Percentiles rank a stretch among this genome's conserved stretches.
Evolutionary conservation across 176 grass and related monocot species (phyloP).

Genomic region (Eragrostis curvula): DNA sequence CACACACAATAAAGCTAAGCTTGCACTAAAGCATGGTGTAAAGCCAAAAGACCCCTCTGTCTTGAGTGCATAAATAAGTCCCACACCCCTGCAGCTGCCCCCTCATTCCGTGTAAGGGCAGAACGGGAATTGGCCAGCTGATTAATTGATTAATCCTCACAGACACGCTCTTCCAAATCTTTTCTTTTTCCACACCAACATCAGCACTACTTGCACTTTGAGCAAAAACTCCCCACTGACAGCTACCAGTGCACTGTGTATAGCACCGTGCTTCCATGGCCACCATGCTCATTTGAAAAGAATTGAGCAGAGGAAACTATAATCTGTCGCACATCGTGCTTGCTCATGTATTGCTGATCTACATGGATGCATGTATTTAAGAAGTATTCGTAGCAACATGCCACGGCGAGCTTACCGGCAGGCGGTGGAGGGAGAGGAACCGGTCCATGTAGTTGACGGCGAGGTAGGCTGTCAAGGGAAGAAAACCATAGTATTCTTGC

Average conservation of each 20-base stretch:
- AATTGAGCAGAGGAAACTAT: constrained; percentile 18
- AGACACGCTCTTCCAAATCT: constrained; percentile 47
- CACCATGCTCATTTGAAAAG: constrained; percentile 3
- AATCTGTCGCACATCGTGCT: constrained; percentile 4
- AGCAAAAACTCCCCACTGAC: constrained; percentile 40
- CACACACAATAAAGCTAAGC: constrained; percentile 42
- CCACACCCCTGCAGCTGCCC: not conserved
- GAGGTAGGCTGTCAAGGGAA: constrained; percentile 91
- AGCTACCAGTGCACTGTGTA: constrained; percentile 19
- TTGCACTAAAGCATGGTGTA: constrained; percentile 53
- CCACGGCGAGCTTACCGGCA: constrained; percentile 55
- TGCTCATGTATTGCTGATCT: constrained; percentile 4
- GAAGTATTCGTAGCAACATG: not conserved
- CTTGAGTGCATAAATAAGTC: constrained; percentile 67
- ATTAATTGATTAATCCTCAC: constrained; percentile 39
- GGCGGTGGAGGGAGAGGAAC: constrained; percentile 77
- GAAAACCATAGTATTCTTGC: constrained; percentile 66
- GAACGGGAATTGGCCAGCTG: constrained; percentile 4
- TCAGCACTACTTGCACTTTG: constrained; percentile 45
- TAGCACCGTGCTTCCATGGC: not conserved
- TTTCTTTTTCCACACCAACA: constrained; percentile 51
- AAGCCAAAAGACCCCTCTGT: constrained; percentile 54
- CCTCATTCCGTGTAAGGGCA: constrained; percentile 29
- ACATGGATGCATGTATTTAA: not conserved
- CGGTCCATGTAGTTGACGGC: constrained; percentile 99